Conservation (phyloP, 257 asterid species). For the Solanum clarkiae region DNA sequence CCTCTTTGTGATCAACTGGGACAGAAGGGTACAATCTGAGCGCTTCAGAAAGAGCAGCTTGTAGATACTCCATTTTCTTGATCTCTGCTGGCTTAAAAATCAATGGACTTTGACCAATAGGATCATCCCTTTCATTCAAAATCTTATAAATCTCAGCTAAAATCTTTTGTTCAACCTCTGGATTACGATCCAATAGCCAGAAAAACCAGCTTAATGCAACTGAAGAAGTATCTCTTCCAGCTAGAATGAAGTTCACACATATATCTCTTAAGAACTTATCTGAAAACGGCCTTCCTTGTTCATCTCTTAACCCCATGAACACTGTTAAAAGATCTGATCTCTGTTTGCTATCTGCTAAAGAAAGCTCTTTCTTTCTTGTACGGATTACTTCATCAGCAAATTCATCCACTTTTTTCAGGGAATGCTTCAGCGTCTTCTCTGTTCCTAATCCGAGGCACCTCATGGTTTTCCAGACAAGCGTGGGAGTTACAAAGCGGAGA, state of each 20-base stretch:
- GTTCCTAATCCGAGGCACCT: slow-evolving; percentile 42
- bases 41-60: slow-evolving; percentile 87
- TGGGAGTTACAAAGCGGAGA: slow-evolving; percentile 61
- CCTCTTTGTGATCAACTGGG: slow-evolving; percentile 98
- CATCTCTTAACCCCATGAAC: slow-evolving; percentile 63
- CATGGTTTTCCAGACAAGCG: slow-evolving; percentile 67
- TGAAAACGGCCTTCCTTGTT: slow-evolving; percentile 37
- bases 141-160: slow-evolving; percentile 50
- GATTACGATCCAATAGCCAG: slow-evolving; percentile 55
- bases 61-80: slow-evolving; percentile 93
- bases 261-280: slow-evolving; percentile 61
- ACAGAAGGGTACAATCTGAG: slow-evolving; percentile 90
- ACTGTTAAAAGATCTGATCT: slow-evolving; percentile 71
- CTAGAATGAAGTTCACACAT: slow-evolving; percentile 83
- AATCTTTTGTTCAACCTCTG: slow-evolving; percentile 62
- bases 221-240: slow-evolving; percentile 96
- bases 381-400: slow-evolving; percentile 65
- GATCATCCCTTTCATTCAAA: slow-evolving; percentile 35
- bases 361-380: slow-evolving; percentile 58
- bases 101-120: not conserved
- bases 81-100: slow-evolving; percentile 73
- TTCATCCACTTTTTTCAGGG: slow-evolving; percentile 49
- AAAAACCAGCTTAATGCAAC: slow-evolving; percentile 95
- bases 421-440: slow-evolving; percentile 41
- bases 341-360: slow-evolving; percentile 1